These are phyloP conservation scores for Aspergillus sp. DNA, from an alignment of 2,329 filamentous ascomycete species.

Conservation along the genomic window DNA sequence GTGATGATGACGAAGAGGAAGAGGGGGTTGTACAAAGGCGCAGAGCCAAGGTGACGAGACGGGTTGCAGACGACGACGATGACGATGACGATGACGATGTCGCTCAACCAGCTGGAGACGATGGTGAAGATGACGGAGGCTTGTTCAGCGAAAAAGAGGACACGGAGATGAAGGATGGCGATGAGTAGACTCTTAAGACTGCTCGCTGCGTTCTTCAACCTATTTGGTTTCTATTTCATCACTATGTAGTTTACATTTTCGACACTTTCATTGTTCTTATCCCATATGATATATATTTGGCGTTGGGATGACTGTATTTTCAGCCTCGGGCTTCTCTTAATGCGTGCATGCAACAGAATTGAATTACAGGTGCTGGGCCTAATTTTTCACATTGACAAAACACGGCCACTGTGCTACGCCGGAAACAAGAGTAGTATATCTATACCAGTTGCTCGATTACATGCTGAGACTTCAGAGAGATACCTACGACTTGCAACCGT, in stretches of 20 bases:
- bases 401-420: too few species aligned
- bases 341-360: background rate
- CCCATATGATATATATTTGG: constrained; percentile 9
- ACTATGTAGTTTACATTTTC: constrained; percentile 18
- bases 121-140: constrained; percentile 35
- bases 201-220: constrained; percentile 8
- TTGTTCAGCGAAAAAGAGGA: constrained; percentile 37
- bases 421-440: too few species aligned
- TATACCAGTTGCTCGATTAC: too few species aligned
- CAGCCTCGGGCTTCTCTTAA: background rate
- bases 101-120: constrained; percentile 13
- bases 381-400: background rate
- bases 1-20: constrained; percentile 32
- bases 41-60: constrained; percentile 32
- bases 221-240: constrained; percentile 8
- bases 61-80: constrained; percentile 41
- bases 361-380: background rate
- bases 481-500: too few species aligned
- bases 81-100: constrained; percentile 49
- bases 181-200: constrained; percentile 14
- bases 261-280: constrained; percentile 10
- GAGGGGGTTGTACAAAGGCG: constrained; percentile 33
- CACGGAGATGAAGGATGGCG: constrained; percentile 39
- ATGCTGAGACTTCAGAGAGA: too few species aligned
- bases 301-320: constrained; percentile 9